Evolutionary conservation across 495 filamentous ascomycete species (phyloP).

Genomic region (Choiromyces venosus): DNA sequence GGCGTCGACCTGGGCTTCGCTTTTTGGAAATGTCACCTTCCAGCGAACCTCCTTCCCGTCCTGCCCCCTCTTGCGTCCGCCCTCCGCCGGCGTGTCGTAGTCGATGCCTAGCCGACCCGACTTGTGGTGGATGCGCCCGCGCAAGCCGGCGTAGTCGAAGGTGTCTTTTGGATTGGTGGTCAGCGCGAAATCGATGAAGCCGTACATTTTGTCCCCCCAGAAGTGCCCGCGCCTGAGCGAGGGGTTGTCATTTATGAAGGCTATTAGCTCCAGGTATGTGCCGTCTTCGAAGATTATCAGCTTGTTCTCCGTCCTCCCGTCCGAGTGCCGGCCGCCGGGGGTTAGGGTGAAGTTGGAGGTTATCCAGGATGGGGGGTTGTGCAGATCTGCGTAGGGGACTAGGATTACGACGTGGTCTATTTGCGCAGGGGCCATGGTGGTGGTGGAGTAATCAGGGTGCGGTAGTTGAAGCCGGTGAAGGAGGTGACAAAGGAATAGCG

Average conservation of each 20-base stretch:
- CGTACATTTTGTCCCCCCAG: slow-evolving; percentile 49
- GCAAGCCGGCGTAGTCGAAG: slow-evolving; percentile 31
- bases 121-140: slow-evolving; percentile 38
- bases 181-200: slow-evolving; percentile 54
- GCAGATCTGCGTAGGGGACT: slow-evolving; percentile 46
- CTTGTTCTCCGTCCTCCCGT: slow-evolving; percentile 53
- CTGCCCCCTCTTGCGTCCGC: slow-evolving; percentile 44
- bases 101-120: slow-evolving; percentile 40
- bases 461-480: neutral
- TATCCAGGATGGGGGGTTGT: slow-evolving; percentile 48
- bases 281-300: slow-evolving; percentile 55
- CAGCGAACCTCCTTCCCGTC: slow-evolving; percentile 51
- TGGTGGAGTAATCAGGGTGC: neutral
- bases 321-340: slow-evolving; percentile 52
- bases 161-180: slow-evolving; percentile 41
- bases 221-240: slow-evolving; percentile 46
- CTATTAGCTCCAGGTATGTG: slow-evolving; percentile 57
- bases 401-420: slow-evolving; percentile 59
- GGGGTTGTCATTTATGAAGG: slow-evolving; percentile 51
- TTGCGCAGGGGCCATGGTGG: slow-evolving; percentile 29
- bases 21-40: slow-evolving; percentile 50
- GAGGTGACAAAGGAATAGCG: neutral
- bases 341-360: slow-evolving; percentile 52
- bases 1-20: slow-evolving; percentile 23
- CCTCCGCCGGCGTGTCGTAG: slow-evolving; percentile 46